Conservation (phyloP, 2,329 filamentous ascomycete genomes). For the Fusarium sp. region DNA sequence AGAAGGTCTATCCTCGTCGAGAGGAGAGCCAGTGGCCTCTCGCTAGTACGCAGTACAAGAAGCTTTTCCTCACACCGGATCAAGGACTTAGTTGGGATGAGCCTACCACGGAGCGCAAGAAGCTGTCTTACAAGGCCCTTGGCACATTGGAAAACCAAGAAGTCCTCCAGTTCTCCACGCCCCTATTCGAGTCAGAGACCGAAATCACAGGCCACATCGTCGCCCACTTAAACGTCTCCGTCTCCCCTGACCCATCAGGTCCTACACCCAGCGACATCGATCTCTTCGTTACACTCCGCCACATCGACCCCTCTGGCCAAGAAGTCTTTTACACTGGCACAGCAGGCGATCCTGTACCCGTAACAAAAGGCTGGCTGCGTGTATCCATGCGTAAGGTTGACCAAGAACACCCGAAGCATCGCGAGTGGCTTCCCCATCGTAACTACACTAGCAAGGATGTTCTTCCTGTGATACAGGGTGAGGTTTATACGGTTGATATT, state of each 20-base stretch:
- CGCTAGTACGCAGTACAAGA: constrained; percentile 70
- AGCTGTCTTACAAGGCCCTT: constrained; percentile 68
- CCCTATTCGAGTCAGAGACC: constrained; percentile 69
- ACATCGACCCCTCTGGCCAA: constrained; percentile 64
- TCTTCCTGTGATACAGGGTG: constrained; percentile 62
- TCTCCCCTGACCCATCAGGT: constrained; percentile 63
- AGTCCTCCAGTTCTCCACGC: constrained; percentile 66
- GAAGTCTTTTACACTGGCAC: constrained; percentile 75
- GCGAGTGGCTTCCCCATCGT: constrained; percentile 64
- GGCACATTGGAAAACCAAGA: constrained; percentile 66
- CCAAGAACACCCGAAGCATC: constrained; percentile 60
- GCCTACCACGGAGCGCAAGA: constrained; percentile 42
- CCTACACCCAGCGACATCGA: constrained; percentile 64
- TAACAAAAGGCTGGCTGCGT: constrained; percentile 73
- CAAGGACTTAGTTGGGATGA: constrained; percentile 48
- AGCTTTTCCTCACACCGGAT: constrained; percentile 67
- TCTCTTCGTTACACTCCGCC: constrained; percentile 70
- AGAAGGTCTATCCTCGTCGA: constrained; percentile 65
- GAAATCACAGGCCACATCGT: constrained; percentile 77
- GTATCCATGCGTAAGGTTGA: constrained; percentile 67
- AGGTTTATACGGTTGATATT: constrained; percentile 69
- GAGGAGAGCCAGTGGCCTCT: constrained; percentile 75
- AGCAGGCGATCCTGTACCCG: constrained; percentile 70
- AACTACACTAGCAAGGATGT: constrained; percentile 69
- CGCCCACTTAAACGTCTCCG: constrained; percentile 72